These are phyloP conservation scores for Penicillium paneum DNA, from an alignment of 2,329 filamentous ascomycete species.

Conservation along the genomic window DNA sequence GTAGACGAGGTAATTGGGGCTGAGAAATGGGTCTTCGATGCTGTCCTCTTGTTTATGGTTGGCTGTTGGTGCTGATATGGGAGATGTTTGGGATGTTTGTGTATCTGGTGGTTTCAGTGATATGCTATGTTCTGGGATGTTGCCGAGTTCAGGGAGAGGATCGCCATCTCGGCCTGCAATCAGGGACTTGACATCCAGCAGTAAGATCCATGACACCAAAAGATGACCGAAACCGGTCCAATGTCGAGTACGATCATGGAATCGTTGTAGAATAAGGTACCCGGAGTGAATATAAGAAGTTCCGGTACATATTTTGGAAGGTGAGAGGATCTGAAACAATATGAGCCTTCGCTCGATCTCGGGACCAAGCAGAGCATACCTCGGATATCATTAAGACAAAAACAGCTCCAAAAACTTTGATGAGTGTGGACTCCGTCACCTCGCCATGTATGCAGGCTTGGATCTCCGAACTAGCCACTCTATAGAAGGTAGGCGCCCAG, in stretches of 20 bases:
- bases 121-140: conserved; percentile 15
- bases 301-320: conserved; percentile 26
- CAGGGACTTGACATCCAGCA: conserved; percentile 36
- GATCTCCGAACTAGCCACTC: conserved; percentile 30
- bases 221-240: conserved; percentile 32
- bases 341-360: neutral
- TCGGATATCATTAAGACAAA: conserved; percentile 38
- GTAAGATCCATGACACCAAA: conserved; percentile 33
- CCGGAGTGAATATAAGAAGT: conserved; percentile 33
- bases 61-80: neutral
- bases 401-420: conserved; percentile 28
- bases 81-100: neutral
- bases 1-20: conserved; percentile 32
- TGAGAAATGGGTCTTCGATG: conserved; percentile 21
- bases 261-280: conserved; percentile 31
- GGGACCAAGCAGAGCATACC: conserved; percentile 16
- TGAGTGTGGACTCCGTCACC: conserved; percentile 23
- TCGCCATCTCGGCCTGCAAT: conserved; percentile 38
- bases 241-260: conserved; percentile 23
- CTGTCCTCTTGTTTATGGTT: conserved; percentile 13
- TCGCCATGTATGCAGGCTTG: conserved; percentile 28
- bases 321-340: conserved; percentile 25
- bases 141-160: conserved; percentile 29
- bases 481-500: conserved; percentile 31
- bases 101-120: neutral